Conservation (phyloP, 768 basidiomycete genomes). For the Pleurotus platypus region DNA sequence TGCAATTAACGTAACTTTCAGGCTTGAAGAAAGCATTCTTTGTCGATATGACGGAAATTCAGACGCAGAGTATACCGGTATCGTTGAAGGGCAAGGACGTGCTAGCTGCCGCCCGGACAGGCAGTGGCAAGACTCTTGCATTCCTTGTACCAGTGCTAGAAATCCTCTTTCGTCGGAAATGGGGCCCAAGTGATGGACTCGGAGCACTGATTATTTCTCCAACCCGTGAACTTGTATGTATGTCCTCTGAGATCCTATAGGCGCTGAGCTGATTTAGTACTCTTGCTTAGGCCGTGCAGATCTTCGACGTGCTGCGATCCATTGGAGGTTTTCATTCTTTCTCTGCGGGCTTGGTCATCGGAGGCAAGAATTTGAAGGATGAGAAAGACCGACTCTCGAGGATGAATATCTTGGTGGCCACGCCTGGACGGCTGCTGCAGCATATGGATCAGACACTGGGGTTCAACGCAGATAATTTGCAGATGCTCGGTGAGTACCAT, state of each 20-base stretch:
- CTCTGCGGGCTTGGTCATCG: constrained; percentile 93
- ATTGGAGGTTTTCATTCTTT: constrained; percentile 90
- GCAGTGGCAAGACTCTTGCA: constrained; percentile 94
- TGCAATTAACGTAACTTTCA: constrained; percentile 19
- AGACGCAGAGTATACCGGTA: constrained; percentile 85
- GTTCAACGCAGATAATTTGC: constrained; percentile 89
- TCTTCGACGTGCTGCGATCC: constrained; percentile 92
- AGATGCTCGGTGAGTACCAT: constrained; percentile 69
- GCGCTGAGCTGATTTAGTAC: not conserved
- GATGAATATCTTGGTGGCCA: constrained; percentile 99
- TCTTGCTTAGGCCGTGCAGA: constrained; percentile 81
- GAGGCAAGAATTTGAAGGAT: constrained; percentile 93
- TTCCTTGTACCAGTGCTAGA: constrained; percentile 94
- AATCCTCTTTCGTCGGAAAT: constrained; percentile 83
- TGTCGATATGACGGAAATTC: constrained; percentile 87
- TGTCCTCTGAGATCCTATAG: not conserved
- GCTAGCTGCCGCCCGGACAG: constrained; percentile 92
- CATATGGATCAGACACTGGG: constrained; percentile 99
- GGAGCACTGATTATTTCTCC: constrained; percentile 94
- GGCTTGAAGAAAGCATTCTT: constrained; percentile 88
- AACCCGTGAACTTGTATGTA: constrained; percentile 82
- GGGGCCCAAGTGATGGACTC: constrained; percentile 89
- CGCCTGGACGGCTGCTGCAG: constrained; percentile 90
- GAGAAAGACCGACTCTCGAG: constrained; percentile 83
- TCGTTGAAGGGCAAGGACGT: constrained; percentile 95